Evolutionary conservation across 345 rosid genomes (phyloP).

Genomic region (Noccaea bulbosa): DNA sequence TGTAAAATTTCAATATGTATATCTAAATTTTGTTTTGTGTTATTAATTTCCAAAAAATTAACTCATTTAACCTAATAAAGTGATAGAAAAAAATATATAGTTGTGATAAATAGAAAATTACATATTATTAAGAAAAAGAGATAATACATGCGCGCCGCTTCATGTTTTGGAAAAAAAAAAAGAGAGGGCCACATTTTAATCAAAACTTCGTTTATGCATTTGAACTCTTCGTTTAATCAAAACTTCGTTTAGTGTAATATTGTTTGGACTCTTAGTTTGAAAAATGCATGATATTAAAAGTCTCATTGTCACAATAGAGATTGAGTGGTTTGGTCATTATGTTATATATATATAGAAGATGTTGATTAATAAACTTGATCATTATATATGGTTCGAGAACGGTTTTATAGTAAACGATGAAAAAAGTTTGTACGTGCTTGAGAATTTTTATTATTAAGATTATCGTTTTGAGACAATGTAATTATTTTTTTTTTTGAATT

Average conservation of each 20-base stretch:
- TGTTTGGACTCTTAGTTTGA: constrained; percentile 1
- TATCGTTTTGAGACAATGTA: background rate
- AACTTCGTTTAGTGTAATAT: background rate
- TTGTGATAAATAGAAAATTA: background rate
- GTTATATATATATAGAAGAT: background rate
- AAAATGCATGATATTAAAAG: background rate
- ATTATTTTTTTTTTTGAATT: background rate
- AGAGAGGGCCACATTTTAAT: background rate
- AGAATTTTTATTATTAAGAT: background rate
- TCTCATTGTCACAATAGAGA: background rate
- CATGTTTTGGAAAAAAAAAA: background rate
- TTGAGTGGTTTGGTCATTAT: background rate
- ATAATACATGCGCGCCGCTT: background rate
- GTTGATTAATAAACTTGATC: background rate
- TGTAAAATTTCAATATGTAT: background rate
- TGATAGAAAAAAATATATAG: background rate
- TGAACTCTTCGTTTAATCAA: too few relatives aligned
- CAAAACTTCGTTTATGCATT: background rate
- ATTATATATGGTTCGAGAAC: background rate
- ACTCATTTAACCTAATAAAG: background rate
- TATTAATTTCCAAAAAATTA: too few relatives aligned
- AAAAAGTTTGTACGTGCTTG: background rate
- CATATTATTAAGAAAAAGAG: background rate
- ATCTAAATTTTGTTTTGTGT: background rate
- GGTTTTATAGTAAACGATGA: background rate